Evolutionary conservation across 768 basidiomycete species (phyloP), one percentile per base, ranked within the genome.

Genomic region (Lactifluus rugatus): DNA sequence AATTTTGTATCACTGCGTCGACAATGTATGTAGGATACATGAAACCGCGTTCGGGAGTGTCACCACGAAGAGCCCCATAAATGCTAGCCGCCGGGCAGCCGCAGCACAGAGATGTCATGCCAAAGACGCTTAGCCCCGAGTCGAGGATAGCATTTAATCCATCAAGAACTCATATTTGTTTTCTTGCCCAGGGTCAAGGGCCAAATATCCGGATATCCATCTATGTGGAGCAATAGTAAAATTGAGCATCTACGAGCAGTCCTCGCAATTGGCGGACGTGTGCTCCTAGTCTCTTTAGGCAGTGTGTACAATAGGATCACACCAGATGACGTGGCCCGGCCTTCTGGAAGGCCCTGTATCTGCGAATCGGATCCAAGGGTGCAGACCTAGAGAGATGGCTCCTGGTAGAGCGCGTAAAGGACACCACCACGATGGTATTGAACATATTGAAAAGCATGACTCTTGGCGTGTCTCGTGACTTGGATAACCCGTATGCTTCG

Each of bases 381-480:
- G 5, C 34, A 5, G 34, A 10, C 11, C 5, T 36, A 16, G 11
- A 5, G 13, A 13, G 34, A 36, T 36, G 14, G 11, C 11, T 36
- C 34, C 34, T 14, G 14, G 34, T 5, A 14, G 34, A 36, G 34
- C n/a, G n/a, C n/a, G n/a, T 5, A 36, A 5, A 36, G 11, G 11
- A 14, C 11, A n/a, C n/a, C n/a, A n/a, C n/a, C n/a, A n/a, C n/a
- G n/a, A n/a, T n/a, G n/a, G n/a, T n/a, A n/a, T n/a, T n/a, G n/a
- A n/a, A n/a, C n/a, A n/a, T n/a, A n/a, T n/a, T n/a, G n/a, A n/a
- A n/a, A n/a, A n/a, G n/a, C n/a, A n/a, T n/a, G n/a, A n/a, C n/a
- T n/a, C n/a, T n/a, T n/a, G n/a, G n/a, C n/a, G n/a, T n/a, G 42
- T 45, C 42, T 53, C 52, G 52, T 54, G 52, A 54, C 53, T 1